Base-by-base conservation (phyloP, 2,329 filamentous ascomycete species). In the Talaromyces verruculosus region DNA sequence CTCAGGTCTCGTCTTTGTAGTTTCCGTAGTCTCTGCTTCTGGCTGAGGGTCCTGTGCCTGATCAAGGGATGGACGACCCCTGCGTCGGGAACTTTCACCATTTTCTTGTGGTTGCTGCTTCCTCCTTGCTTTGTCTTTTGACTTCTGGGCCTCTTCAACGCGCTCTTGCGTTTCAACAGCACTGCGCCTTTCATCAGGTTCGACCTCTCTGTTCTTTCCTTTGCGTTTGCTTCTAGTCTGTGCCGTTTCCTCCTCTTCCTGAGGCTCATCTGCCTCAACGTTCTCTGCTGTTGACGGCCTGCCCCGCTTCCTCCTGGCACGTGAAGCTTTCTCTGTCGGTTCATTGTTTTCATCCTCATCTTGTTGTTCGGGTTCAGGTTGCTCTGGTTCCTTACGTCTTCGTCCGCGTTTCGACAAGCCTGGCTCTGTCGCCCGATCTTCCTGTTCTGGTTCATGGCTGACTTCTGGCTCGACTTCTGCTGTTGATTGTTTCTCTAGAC, bases 21-120 rank as follows among this genome's bases (percentile, higher is more conserved):
- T 41, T 19, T 49, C 17, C 22, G 73, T 58, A 71, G 71, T 62
- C 71, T 68, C 25, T 71, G 60, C 61, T 73, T 75, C 51, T 15
- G 55, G 33, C 19, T 57, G 47, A 22, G 5, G 15, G 17, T 37
- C 49, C 22, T 65, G 63, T 43, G 17, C 57, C 33, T 60, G 61
- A 15, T 19, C 45, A 60, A 65, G 63, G 57, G 55, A 65, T 65
- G 53, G 63, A 35, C 63, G 63, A 25, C 63, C 57, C 63, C 57
- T 65, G 63, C 62, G 62, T 58, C 51, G 62, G 41, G 49, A 25
- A 25, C 47, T n/a, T 35, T 19, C 51, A 15, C 28, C 19, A 15
- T 49, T 70, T 69, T 61, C 66, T 68, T 67, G 69, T 66, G 41
- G 65, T 51, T 55, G 22, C 13, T 49, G 43, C 28, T 60, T 39